Base-by-base conservation (phyloP, 306 rosid genomes). In the Vigna hirtella region DNA sequence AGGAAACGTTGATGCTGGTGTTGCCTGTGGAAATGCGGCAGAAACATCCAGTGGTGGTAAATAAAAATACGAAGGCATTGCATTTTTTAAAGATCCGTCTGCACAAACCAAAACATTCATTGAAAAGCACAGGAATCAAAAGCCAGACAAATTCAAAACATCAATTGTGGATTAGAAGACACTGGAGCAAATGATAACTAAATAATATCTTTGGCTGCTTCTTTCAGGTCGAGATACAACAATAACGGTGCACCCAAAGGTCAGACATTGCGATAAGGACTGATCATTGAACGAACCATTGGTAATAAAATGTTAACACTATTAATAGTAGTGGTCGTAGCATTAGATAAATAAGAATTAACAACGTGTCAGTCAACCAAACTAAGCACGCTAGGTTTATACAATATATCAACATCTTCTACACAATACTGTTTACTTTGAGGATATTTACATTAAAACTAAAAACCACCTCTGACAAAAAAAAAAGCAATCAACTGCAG, bases 31-130 rank as follows among this genome's bases (percentile, higher is more conserved):
- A 70, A 92, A 92, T 49, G 93, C 97, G 48, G 77, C 24, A 70
- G 96, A 88, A 66, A 90, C 76, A 79, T 92, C 93, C 51, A 92
- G 77, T 30, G 92, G 83, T 7, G 96, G 96, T 58, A 58, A 83
- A 79, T 77, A 80, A 81, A 82, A 86, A 81, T 89, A 89, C 12
- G 83, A 81, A 43, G 87, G 88, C 85, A 70, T n/a, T 9, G 61
- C 81, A 14, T 74, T 71, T 57, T 88, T 78, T 86, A 79, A 30
- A 47, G 73, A 15, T 14, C 20, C 57, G 84, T 82, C 94, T 91
- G 92, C 42, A 47, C 32, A 32, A 40, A 53, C 15, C 48, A 64
- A 59, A 70, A 4, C 17, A 73, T 74, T 70, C 61, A 38, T 55
- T 24, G 49, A 43, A 64, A 50, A 36, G 24, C n/a, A 61, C 1